Base-by-base conservation (phyloP, 148 eudicot genomes). In the Nyssa sinensis region DNA sequence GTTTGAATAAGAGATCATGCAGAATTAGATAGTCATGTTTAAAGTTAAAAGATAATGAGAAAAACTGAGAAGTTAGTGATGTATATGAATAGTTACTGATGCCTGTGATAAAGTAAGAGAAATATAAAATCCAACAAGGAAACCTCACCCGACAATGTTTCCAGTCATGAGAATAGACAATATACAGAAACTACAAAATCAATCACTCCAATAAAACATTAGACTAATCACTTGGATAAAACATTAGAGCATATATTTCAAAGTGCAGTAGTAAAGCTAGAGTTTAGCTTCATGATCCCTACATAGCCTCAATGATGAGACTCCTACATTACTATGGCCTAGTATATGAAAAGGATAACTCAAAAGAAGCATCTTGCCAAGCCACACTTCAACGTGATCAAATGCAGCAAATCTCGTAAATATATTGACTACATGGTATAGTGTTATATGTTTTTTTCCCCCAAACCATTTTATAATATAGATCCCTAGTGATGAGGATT, bases 401-500 rank as follows among this genome's bases (percentile, higher is more conserved):
- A 64, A 67, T 24, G 25, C 64, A 39, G 64, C 29, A 70, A 64
- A 35, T 28, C 16, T 75, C 41, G 25, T 30, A 25, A 35, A 4
- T 51, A 31, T 39, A 66, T 13, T 1, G 8, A 0, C 27, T 12
- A 33, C 7, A 28, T 69, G 55, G 24, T 76, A 72, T 71, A 66
- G 49, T 4, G 3, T 70, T 13, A 5, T 55, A 5, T 55, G 19
- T 44, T 44, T 19, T 44, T 19, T 44, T 44, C 6, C 16, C 17
- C 23, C 47, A 62, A 47, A 21, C 30, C 30, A 7, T 28, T 24
- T 3, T 24, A 57, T 9, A 29, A 35, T 21, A 13, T 60, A 16
- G 33, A 28, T 64, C 58, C 77, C 79, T 88, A 84, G 28, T 86
- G 77, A 77, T 82, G 79, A 9, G 88, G 91, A 62, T 86, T 93